Conservation (phyloP, 331 rosid species). For the Malus hybrid region DNA sequence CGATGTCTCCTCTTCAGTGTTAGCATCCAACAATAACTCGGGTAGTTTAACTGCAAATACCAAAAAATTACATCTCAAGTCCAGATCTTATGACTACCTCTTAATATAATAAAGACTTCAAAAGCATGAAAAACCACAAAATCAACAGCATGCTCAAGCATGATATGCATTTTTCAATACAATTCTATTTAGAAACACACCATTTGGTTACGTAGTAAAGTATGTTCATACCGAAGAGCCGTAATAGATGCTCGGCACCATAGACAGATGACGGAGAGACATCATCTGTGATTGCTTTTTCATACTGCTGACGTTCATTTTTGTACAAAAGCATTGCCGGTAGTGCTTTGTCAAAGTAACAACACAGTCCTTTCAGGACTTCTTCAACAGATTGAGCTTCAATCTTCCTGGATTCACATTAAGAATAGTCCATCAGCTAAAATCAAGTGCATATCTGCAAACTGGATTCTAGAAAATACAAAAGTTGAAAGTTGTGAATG, state of each 20-base stretch:
- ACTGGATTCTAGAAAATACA: background rate
- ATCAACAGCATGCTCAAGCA: background rate
- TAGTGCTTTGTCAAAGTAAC: constrained; percentile 85
- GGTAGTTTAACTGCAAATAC: constrained; percentile 71
- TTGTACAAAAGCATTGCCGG: constrained; percentile 69
- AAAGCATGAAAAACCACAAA: background rate
- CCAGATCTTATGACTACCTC: background rate
- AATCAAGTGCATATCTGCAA: background rate
- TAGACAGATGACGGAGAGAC: constrained; percentile 59
- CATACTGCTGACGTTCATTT: constrained; percentile 65
- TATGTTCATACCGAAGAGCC: constrained; percentile 62
- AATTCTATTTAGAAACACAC: background rate
- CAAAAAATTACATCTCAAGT: constrained; percentile 12
- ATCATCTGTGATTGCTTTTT: constrained; percentile 43
- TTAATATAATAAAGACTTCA: constrained; percentile 1
- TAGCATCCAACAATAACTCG: constrained; percentile 54
- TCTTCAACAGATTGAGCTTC: constrained; percentile 46
- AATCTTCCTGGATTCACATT: constrained; percentile 37
- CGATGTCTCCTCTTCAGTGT: constrained; percentile 58
- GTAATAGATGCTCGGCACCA: constrained; percentile 93
- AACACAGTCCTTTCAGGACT: constrained; percentile 56
- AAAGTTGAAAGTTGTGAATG: background rate
- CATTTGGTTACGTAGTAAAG: background rate
- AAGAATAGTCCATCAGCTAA: background rate
- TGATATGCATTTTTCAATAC: background rate